Evolutionary conservation across 139 green algal genomes (phyloP).

Genomic region (Desmodesmus armatus): DNA sequence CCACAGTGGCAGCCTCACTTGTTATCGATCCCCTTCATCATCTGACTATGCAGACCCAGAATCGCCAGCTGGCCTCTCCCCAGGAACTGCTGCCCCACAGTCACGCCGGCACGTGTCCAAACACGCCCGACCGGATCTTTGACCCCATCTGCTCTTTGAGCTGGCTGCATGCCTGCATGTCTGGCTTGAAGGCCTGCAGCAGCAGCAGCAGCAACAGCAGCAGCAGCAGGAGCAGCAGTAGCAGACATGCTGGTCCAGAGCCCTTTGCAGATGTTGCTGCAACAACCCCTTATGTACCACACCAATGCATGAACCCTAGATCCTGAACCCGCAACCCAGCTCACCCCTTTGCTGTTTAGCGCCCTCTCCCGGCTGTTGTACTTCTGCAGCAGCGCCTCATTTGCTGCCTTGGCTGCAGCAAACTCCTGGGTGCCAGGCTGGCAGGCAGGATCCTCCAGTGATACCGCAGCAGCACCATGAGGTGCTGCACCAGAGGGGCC

Average conservation of each 20-base stretch:
- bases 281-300: not conserved
- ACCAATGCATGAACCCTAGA: not conserved
- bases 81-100: conserved; percentile 21
- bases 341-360: not conserved
- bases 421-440: conserved; percentile 11
- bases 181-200: conserved; percentile 34
- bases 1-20: conserved; percentile 35
- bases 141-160: not conserved
- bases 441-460: not conserved
- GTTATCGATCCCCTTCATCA: conserved; percentile 45
- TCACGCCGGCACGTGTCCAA: conserved; percentile 47
- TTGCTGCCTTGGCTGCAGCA: not conserved
- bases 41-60: conserved; percentile 49
- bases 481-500: not conserved
- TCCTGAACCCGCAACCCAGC: not conserved
- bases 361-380: not conserved
- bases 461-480: not conserved
- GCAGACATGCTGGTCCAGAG: not conserved
- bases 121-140: not conserved
- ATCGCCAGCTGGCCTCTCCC: conserved; percentile 51
- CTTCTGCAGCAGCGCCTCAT: not conserved
- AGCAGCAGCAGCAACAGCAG: not conserved
- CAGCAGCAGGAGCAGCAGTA: not conserved
- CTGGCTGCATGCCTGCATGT: conserved; percentile 42
- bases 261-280: not conserved